Evolutionary conservation across 1,139 yeast species (phyloP).

Genomic region (Taphrina deformans): DNA sequence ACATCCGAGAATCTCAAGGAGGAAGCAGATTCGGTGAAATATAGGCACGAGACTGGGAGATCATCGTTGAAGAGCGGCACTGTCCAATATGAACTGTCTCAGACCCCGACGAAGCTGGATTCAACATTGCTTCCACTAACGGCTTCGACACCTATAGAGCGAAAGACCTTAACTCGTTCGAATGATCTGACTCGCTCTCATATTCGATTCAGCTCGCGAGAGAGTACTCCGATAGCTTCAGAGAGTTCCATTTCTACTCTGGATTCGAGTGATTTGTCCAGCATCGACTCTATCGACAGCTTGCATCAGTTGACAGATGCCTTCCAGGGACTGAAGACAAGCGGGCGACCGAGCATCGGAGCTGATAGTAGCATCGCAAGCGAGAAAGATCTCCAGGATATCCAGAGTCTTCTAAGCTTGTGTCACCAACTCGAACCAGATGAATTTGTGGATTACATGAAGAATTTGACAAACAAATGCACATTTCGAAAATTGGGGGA

Average conservation of each 20-base stretch:
- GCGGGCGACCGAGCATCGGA: neutral
- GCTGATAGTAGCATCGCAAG: neutral
- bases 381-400: neutral
- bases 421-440: slow-evolving; percentile 8
- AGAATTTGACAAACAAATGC: neutral
- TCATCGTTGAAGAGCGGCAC: neutral
- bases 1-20: neutral
- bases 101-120: neutral
- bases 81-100: neutral
- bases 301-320: neutral
- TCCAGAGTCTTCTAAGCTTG: neutral
- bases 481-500: slow-evolving; percentile 48
- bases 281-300: neutral
- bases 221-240: neutral
- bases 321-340: neutral
- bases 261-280: neutral
- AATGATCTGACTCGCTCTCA: neutral
- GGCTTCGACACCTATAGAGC: neutral
- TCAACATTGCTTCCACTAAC: neutral
- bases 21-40: no score
- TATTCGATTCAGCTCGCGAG: neutral
- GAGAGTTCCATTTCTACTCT: neutral
- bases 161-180: neutral
- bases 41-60: no score
- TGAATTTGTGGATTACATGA: slow-evolving; percentile 4